Conservation (phyloP, 805 yeast species). For the Metschnikowia shivogae region DNA sequence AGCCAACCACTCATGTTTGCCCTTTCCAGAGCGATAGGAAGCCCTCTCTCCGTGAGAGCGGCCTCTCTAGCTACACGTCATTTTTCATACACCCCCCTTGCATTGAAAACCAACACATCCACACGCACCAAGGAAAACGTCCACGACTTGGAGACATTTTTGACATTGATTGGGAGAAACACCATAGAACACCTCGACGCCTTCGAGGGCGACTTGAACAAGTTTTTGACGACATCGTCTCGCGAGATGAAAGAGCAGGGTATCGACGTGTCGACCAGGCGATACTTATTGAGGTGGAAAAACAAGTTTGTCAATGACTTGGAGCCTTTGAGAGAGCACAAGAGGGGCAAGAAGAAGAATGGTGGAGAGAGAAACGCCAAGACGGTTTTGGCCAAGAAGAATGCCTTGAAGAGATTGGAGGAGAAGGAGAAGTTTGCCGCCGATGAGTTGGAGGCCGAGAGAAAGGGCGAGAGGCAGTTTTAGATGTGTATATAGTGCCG, state of each 20-base stretch:
- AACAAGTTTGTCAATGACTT: conserved; percentile 59
- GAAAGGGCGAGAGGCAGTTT: conserved; percentile 40
- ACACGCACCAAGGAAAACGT: conserved; percentile 43
- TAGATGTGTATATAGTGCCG: conserved; percentile 16
- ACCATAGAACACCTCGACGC: conserved; percentile 60
- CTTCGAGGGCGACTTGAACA: conserved; percentile 57
- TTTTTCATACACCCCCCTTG: conserved; percentile 12
- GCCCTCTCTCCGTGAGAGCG: conserved; percentile 5
- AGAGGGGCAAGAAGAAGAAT: conserved; percentile 64
- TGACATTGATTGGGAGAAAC: conserved; percentile 75
- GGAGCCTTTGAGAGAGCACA: conserved; percentile 51
- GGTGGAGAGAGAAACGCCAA: conserved; percentile 86
- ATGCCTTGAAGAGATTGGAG: conserved; percentile 57
- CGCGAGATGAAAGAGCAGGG: conserved; percentile 68
- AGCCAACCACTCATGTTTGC: conserved; percentile 10
- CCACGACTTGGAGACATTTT: conserved; percentile 65
- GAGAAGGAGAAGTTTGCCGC: conserved; percentile 42
- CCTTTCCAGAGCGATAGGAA: conserved; percentile 9
- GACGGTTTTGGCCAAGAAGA: conserved; percentile 46
- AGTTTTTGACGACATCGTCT: conserved; percentile 56
- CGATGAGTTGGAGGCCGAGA: conserved; percentile 39
- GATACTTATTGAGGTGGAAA: conserved; percentile 69
- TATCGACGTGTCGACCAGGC: conserved; percentile 65
- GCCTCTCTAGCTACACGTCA: conserved; percentile 6
- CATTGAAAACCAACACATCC: conserved; percentile 47